Evolutionary conservation across 2,329 filamentous ascomycete genomes (phyloP), one percentile per base, ranked within the genome.

Genomic region (Alternaria alternata): DNA sequence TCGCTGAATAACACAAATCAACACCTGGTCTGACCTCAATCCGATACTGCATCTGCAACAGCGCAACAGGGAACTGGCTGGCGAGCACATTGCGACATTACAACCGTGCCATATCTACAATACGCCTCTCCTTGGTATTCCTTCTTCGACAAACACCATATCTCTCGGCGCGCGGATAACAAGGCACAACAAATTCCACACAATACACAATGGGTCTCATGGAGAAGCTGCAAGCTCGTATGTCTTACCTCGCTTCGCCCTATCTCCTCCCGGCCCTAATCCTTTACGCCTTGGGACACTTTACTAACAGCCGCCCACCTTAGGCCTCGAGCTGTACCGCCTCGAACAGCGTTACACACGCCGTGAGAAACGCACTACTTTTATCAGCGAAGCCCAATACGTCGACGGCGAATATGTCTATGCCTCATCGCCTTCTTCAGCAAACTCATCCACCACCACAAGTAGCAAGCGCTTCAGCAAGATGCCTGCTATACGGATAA

Each of bases 391-490:
- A 73, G 94, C 93, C 30, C 87, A 92, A 78, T 98, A 98, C 80
- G 91, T 97, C 66, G 92, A 98, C 77, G 95, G 94, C 80, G 94
- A 97, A 83, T 97, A 97, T 82, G 85, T 97, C 78, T 96, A 93
- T 85, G 78, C 78, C 51, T 74, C 75, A 18, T 75, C 74, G 22
- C 77, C 77, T 20, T 72, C 73, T 14, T 73, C 73, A 11, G 69
- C 74, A 42, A 75, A 70, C 7, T 73, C 70, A 18, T 68, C 72
- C 26, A 65, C 65, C 36, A 64, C 69, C 4, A 69, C 69, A 49
- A 69, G 61, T 53, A 71, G 52, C 64, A 67, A 72, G 32, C 75
- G 76, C 34, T 70, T 76, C 62, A 77, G 75, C 69, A 77, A 77
- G 60, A 71, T 72, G 59, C 75, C 76, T 12, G 65, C 67, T 7